Evolutionary conservation across 495 filamentous ascomycete species (phyloP).

Genomic region (Neurospora sp.): DNA sequence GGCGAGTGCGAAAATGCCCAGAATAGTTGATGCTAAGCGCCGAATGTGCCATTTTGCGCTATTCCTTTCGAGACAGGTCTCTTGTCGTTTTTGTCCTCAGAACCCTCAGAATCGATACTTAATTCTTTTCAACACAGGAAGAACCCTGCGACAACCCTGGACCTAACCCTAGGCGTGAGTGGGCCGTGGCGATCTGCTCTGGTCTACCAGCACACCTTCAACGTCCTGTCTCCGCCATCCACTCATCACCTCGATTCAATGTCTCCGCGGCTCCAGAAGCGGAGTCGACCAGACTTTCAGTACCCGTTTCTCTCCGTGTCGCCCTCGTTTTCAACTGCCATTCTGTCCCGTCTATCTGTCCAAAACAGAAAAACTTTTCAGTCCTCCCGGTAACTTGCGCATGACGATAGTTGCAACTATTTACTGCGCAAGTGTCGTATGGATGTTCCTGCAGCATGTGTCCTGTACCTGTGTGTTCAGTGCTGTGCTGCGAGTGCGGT

Average conservation of each 20-base stretch:
- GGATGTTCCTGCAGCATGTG: not conserved
- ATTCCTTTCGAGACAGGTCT: not conserved
- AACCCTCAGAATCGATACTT: not conserved
- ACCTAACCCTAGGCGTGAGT: not conserved
- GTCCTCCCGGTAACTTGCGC: not conserved
- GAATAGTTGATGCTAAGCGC: constrained; percentile 24
- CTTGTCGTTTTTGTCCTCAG: not conserved
- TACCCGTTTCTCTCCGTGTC: not conserved
- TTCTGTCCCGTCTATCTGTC: not conserved
- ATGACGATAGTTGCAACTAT: not conserved
- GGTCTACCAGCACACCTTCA: not conserved
- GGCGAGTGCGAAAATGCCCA: not conserved
- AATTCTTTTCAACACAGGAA: not conserved
- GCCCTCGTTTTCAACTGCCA: not conserved
- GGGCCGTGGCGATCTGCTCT: not conserved
- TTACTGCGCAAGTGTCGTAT: not conserved
- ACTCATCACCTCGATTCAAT: not conserved
- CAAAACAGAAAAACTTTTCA: not conserved
- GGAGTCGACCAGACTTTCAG: not conserved
- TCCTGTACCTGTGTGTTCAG: not conserved
- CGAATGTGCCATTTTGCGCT: constrained; percentile 3
- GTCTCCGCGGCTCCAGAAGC: not conserved
- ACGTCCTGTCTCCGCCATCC: not conserved
- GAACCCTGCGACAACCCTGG: not conserved
- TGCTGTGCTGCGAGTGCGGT: not conserved